phyloP scores from a whole-genome alignment of 768 basidiomycete genomes.

The Trametes maxima region DNA sequence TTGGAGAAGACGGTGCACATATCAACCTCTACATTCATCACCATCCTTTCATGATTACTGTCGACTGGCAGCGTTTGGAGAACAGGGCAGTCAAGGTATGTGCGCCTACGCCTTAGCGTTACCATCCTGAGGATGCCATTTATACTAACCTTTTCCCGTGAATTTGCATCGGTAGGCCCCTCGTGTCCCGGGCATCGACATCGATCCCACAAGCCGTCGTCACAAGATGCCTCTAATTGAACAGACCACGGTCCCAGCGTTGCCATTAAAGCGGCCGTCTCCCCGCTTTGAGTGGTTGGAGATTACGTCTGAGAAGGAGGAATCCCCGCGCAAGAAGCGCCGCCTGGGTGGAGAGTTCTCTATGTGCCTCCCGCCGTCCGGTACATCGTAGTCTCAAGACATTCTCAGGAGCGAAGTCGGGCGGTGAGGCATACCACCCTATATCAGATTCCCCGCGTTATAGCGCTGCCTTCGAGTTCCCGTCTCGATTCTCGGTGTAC shows the following conservation, averaged over 20 bases:
- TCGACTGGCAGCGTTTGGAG: slow-evolving; percentile 52
- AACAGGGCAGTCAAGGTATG: slow-evolving; percentile 49
- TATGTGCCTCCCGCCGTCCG: background rate
- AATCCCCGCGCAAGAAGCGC: slow-evolving; percentile 15
- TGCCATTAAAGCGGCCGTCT: slow-evolving; percentile 39
- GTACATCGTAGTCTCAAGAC: background rate
- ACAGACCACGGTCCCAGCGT: slow-evolving; percentile 39
- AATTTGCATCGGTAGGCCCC: background rate
- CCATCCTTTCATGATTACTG: slow-evolving; percentile 47
- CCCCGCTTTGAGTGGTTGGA: slow-evolving; percentile 39
- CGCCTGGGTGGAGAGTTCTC: slow-evolving; percentile 23
- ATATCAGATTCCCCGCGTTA: too few species aligned
- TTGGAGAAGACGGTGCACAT: background rate
- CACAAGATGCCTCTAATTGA: background rate
- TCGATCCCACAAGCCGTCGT: background rate
- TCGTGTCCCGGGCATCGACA: background rate
- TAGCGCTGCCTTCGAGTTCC: too few species aligned
- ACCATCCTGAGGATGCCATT: background rate
- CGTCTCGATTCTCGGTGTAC: too few species aligned
- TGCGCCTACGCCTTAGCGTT: background rate
- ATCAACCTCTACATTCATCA: slow-evolving; percentile 36
- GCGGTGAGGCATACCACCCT: too few species aligned
- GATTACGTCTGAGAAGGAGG: slow-evolving; percentile 32
- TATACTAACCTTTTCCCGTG: background rate
- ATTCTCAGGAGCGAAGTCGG: too few species aligned